Percentiles rank a stretch among this genome's conserved stretches.
Evolutionary conservation across 805 yeast genomes (phyloP).

Genomic region (Dipodascopsis tothii): DNA sequence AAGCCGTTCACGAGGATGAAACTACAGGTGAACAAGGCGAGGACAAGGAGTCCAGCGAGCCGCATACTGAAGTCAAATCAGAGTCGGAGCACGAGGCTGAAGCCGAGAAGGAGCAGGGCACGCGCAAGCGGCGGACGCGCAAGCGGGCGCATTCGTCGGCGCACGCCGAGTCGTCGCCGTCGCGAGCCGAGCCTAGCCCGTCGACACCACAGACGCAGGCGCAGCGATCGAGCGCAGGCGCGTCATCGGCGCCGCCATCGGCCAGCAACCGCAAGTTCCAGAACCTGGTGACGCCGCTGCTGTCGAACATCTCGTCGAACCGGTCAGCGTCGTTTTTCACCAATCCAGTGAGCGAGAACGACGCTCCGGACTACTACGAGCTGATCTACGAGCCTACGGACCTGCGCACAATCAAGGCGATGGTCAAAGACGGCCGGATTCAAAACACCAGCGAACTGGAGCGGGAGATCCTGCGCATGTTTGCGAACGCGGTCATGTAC

Average conservation of each 20-base stretch:
- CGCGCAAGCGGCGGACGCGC: not conserved
- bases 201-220: not conserved
- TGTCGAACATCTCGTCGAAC: constrained; percentile 60
- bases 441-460: constrained; percentile 47
- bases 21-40: constrained; percentile 6
- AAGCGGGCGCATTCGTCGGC: not conserved
- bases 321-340: constrained; percentile 67
- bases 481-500: constrained; percentile 78
- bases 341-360: constrained; percentile 57
- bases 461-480: constrained; percentile 65
- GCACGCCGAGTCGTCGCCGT: not conserved
- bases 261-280: constrained; percentile 48
- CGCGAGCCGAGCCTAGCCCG: not conserved
- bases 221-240: constrained; percentile 12
- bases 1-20: constrained; percentile 8
- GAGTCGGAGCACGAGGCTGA: constrained; percentile 2
- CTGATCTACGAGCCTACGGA: constrained; percentile 61
- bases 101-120: constrained; percentile 4
- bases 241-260: constrained; percentile 11
- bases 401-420: constrained; percentile 52
- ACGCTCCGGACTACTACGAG: constrained; percentile 62
- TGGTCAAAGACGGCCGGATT: constrained; percentile 53
- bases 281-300: constrained; percentile 50
- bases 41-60: constrained; percentile 1
- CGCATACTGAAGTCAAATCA: too few relatives aligned